phyloP scores from a whole-genome alignment of 1,284 basidiomycete species.

The Irpex rosettiformis region DNA sequence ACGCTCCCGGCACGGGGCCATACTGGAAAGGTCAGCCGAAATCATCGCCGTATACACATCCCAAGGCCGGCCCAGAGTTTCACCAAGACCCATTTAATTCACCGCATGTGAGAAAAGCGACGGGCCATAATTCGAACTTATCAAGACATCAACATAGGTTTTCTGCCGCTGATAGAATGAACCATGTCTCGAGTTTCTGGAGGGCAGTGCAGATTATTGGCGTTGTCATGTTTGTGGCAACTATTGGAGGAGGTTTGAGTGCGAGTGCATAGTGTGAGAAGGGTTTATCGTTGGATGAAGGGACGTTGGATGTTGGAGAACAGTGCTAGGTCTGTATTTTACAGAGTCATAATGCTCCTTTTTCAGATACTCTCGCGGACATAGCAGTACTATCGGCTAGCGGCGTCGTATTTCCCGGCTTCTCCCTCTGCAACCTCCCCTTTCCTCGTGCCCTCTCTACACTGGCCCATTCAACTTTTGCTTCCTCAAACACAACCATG shows the following conservation, averaged over 20 bases:
- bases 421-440: slow-evolving; percentile 58
- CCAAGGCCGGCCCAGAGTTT: slow-evolving; percentile 10
- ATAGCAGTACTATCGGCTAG: neutral
- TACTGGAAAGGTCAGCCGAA: slow-evolving; percentile 14
- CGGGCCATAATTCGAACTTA: slow-evolving; percentile 14
- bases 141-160: slow-evolving; percentile 17
- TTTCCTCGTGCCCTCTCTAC: slow-evolving; percentile 68
- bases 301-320: too few relatives aligned
- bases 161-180: slow-evolving; percentile 24
- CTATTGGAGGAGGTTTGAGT: slow-evolving; percentile 25
- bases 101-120: slow-evolving; percentile 29
- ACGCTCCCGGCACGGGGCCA: slow-evolving; percentile 15
- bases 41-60: slow-evolving; percentile 14
- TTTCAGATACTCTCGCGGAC: too few relatives aligned
- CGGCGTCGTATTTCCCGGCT: slow-evolving; percentile 1
- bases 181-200: slow-evolving; percentile 26
- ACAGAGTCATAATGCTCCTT: too few relatives aligned
- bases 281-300: too few relatives aligned
- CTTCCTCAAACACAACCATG: slow-evolving; percentile 45
- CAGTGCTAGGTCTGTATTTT: too few relatives aligned
- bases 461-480: slow-evolving; percentile 49
- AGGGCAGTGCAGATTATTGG: slow-evolving; percentile 30
- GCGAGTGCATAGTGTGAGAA: slow-evolving; percentile 18
- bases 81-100: slow-evolving; percentile 27
- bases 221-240: slow-evolving; percentile 29